Base-by-base conservation (phyloP, 2,329 filamentous ascomycete species). In the Fusarium lateritium region DNA sequence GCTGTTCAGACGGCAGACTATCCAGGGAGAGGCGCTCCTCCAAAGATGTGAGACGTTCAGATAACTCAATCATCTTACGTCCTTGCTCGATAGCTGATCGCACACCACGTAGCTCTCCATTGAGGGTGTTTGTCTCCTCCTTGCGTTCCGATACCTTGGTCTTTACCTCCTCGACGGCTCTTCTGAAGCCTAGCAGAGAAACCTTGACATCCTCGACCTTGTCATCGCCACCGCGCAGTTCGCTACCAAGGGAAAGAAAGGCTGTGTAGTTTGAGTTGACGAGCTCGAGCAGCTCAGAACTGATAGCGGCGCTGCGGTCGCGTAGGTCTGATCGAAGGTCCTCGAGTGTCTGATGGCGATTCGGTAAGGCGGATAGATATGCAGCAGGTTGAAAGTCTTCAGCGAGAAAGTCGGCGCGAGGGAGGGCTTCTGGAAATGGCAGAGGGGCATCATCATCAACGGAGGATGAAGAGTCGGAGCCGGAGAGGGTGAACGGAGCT, bases 181-280 rank as follows among this genome's bases (percentile, higher is more conserved):
- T 87, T 63, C 90, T 86, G 75, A 99, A 98, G 0, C 94, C 94
- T 63, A 98, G 79, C 56, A 99, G 81, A 0, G 94, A 94, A 1
- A 99, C 92, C 43, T 93, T 88, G 33, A 98, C 91, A 76, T 97
- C 94, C 77, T 97, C 94, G 1, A 98, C 91, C 77, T 91, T 92
- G 74, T 98, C 95, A 75, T 97, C 94, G 9, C 97, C 97, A 4
- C 94, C 94, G 55, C 89, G 88, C 43, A 99, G 82, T 73, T 94
- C 92, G 46, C 87, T 89, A 0, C 96, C 97, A 0, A 99, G 82
- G 1, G 90, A 91, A 6, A 99, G 81, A 73, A 99, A 99, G 59
- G 95, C 92, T 47, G 94, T 91, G 78, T 99, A 98, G 80, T 99
- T 97, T 52, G 91, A 88, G 77, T 99, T 99, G 70, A 99, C 96